Evolutionary conservation across 2,329 filamentous ascomycete genomes (phyloP).

Genomic region (Verticillium dahliae): DNA sequence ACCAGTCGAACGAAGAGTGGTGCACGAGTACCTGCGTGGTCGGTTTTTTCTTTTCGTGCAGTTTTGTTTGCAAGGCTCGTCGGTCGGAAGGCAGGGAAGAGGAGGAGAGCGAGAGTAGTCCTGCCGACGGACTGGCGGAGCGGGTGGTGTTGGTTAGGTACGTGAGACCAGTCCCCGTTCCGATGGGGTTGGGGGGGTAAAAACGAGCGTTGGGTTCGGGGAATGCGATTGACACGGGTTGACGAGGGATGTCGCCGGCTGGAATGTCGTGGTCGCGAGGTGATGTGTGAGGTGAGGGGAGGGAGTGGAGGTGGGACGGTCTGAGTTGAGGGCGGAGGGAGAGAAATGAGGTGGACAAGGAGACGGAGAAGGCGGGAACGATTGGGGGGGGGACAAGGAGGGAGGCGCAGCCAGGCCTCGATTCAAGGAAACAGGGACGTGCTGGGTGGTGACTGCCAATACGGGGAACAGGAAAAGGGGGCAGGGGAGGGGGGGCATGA

Average conservation of each 20-base stretch:
- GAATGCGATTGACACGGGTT: not conserved
- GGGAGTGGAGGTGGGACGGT: not conserved
- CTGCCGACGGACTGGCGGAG: not conserved
- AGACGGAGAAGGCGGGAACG: not conserved
- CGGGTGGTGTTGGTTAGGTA: not conserved
- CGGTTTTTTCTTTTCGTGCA: not conserved
- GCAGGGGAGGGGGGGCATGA: not conserved
- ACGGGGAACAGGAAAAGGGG: not conserved
- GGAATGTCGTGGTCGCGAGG: not conserved
- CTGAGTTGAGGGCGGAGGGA: not conserved
- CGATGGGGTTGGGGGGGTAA: not conserved
- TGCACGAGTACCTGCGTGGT: not conserved
- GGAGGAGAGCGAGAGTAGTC: slow-evolving; percentile 1
- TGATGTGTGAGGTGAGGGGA: not conserved
- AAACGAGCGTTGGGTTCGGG: not conserved
- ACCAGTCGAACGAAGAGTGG: not conserved
- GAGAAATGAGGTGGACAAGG: not conserved
- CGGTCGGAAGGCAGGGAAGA: not conserved
- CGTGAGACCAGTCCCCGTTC: not conserved
- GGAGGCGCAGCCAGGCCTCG: not conserved
- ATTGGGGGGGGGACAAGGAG: not conserved
- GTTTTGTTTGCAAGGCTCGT: not conserved
- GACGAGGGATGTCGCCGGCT: not conserved
- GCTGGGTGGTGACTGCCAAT: not conserved
- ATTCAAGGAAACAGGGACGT: not conserved